phyloP scores from a whole-genome alignment of 2,329 filamentous ascomycete species.

The Monilinia vaccinii-corymbosi region DNA sequence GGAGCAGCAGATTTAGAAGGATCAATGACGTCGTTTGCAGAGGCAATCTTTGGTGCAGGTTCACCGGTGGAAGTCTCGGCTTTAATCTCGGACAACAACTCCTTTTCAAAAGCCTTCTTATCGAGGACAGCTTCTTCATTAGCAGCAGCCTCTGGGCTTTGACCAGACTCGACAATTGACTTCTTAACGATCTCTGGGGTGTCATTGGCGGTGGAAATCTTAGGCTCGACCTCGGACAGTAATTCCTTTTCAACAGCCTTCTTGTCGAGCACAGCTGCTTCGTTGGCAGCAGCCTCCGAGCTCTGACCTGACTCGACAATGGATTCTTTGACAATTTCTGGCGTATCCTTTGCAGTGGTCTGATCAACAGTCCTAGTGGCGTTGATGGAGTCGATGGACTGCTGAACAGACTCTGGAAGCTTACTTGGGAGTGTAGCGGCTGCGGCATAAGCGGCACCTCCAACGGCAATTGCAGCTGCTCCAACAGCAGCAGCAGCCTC shows the following conservation, averaged over 20 bases:
- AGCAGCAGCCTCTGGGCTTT: constrained; percentile 61
- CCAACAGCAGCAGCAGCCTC: constrained; percentile 37
- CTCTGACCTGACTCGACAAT: constrained; percentile 47
- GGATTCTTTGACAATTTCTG: constrained; percentile 48
- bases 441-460: constrained; percentile 35
- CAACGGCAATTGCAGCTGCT: constrained; percentile 36
- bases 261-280: constrained; percentile 65
- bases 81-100: constrained; percentile 60
- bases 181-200: constrained; percentile 49
- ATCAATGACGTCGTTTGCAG: constrained; percentile 30
- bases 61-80: constrained; percentile 28
- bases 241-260: constrained; percentile 65
- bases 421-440: constrained; percentile 40
- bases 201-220: constrained; percentile 33
- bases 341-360: constrained; percentile 43
- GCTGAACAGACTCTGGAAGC: constrained; percentile 46
- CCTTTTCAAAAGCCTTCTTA: constrained; percentile 65
- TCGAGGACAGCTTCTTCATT: constrained; percentile 61
- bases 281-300: constrained; percentile 64
- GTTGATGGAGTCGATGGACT: constrained; percentile 40
- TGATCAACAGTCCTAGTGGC: constrained; percentile 25
- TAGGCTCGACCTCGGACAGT: constrained; percentile 49
- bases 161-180: constrained; percentile 47
- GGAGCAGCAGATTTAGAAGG: constrained; percentile 13
- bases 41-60: constrained; percentile 26